Evolutionary conservation across 345 rosid species (phyloP).

Genomic region (Pugionium dolabratum): DNA sequence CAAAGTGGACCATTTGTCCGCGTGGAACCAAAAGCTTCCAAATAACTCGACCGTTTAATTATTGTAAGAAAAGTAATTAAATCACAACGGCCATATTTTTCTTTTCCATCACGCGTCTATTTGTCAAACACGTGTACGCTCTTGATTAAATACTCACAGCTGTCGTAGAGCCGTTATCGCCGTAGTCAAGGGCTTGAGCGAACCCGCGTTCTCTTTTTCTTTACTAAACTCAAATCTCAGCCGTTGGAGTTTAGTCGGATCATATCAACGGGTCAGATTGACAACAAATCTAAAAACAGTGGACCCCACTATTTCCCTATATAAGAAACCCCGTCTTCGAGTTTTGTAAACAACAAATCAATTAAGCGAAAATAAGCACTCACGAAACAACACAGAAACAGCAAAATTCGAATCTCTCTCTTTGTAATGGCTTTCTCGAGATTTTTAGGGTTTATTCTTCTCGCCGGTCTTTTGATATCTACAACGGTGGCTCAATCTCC

Average conservation of each 20-base stretch:
- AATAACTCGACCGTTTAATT: not conserved
- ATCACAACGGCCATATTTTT: slow-evolving; percentile 29
- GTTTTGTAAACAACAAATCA: not conserved
- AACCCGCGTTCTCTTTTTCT: slow-evolving; percentile 29
- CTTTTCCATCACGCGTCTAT: slow-evolving; percentile 28
- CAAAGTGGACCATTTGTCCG: not conserved
- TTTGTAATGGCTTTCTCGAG: slow-evolving; percentile 25
- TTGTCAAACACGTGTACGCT: slow-evolving; percentile 25
- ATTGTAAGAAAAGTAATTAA: not conserved
- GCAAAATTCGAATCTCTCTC: slow-evolving; percentile 18
- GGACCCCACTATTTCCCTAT: slow-evolving; percentile 12
- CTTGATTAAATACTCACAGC: not conserved
- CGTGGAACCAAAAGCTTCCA: too few relatives aligned
- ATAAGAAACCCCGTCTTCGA: not conserved
- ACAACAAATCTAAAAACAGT: not conserved
- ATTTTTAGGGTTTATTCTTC: slow-evolving; percentile 26
- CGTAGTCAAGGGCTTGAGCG: slow-evolving; percentile 35
- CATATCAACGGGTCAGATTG: slow-evolving; percentile 20
- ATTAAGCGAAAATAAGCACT: slow-evolving; percentile 2
- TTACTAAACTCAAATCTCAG: not conserved
- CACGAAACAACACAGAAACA: not conserved
- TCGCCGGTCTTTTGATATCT: slow-evolving; percentile 29
- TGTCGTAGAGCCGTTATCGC: slow-evolving; percentile 44
- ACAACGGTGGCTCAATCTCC: slow-evolving; percentile 42
- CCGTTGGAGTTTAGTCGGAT: slow-evolving; percentile 33